Base-by-base conservation (phyloP, 2,329 filamentous ascomycete genomes). In the Alternaria angustiovoidea region DNA sequence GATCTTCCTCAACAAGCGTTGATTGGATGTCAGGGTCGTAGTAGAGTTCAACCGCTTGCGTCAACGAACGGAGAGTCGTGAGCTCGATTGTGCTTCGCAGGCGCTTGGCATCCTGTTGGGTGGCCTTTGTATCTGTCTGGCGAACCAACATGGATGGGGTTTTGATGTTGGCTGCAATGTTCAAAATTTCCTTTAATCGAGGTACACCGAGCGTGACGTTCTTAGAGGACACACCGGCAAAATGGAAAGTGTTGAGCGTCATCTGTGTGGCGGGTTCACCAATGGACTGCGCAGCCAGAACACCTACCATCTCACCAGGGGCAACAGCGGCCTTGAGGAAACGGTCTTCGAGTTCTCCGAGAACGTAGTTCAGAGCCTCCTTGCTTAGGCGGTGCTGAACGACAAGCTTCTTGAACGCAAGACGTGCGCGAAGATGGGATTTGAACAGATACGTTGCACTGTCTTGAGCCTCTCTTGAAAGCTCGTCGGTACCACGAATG, bases 231-330 rank as follows among this genome's bases (percentile, higher is more conserved):
- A 99, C 93, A 97, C 95, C 95, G 80, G 95, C 94, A 80, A 99
- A 99, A 85, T 99, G 95, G 91, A 99, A 99, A 24, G 95, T 99
- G 83, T 99, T 99, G 62, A 99, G 83, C 1, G 95, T 99, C 95
- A 99, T 99, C 84, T 99, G 95, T 1, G 95, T 99, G 22, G 95
- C 96, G 41, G 95, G 95, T 80, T 99, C 95, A 83, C 95, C 95
- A 77, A 99, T 99, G 32, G 95, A 99, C 82, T 99, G 95, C 7
- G 96, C 95, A 65, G 95, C 95, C 73, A 99, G 83, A 22, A 99
- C 95, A 82, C 95, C 95, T 57, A 99, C 95, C 95, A 99, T 99
- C 78, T 99, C 96, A 76, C 96, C 95, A 48, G 95, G 94, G 71
- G 89, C 92, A 62, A 97, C 94, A 70, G 91, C 88, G 47, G 94